Conservation (phyloP, 305 asterid species). For the Fraxinus sp. region DNA sequence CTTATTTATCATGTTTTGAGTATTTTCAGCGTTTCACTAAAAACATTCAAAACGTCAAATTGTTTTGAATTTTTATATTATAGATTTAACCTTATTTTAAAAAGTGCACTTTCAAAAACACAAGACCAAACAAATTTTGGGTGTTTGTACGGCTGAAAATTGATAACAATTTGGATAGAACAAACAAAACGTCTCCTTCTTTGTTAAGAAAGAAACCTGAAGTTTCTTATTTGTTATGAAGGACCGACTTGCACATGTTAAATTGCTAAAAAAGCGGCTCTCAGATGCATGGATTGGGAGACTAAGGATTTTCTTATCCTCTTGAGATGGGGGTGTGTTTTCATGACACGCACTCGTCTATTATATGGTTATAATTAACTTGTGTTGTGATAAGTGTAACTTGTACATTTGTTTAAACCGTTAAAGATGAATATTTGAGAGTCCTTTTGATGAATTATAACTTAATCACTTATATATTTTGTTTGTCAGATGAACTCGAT, state of each 20-base stretch:
- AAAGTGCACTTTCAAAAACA: not conserved
- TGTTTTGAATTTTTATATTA: too few species aligned
- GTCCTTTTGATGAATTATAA: too few species aligned
- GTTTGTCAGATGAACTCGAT: too few species aligned
- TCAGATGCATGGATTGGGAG: too few species aligned
- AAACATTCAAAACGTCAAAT: too few species aligned
- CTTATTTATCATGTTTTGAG: not conserved
- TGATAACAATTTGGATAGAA: not conserved
- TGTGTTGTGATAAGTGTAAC: too few species aligned
- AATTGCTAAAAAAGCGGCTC: too few species aligned
- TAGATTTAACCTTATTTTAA: not conserved
- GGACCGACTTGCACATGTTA: not conserved
- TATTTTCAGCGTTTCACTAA: not conserved
- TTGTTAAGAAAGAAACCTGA: not conserved
- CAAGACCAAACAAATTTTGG: not conserved
- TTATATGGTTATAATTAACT: not conserved
- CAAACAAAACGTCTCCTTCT: not conserved
- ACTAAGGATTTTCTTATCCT: too few species aligned
- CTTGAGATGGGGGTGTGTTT: too few species aligned
- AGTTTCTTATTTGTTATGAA: not conserved
- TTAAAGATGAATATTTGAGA: too few species aligned
- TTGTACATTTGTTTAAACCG: too few species aligned
- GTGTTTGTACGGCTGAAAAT: not conserved
- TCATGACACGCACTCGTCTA: not conserved
- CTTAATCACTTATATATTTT: too few species aligned